These are phyloP conservation scores for Linnemannia schmuckeri DNA, from an alignment of 192 early-diverging fungal genomes.

Conservation along the genomic window DNA sequence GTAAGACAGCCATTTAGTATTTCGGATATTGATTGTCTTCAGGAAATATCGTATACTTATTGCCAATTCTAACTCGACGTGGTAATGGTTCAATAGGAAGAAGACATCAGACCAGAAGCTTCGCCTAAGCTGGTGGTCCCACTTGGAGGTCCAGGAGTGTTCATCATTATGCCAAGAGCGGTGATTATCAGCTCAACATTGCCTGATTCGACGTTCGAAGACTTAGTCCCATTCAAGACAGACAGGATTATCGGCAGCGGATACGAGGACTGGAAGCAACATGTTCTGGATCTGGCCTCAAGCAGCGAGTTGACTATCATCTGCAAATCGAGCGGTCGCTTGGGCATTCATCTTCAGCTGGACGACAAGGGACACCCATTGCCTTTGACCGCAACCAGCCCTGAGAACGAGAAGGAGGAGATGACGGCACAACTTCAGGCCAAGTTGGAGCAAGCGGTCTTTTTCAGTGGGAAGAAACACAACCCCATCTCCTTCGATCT, in stretches of 20 bases:
- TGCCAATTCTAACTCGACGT: background rate
- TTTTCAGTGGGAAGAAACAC: slow-evolving; percentile 43
- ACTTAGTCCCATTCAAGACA: slow-evolving; percentile 40
- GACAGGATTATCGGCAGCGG: slow-evolving; percentile 50
- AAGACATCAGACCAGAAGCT: slow-evolving; percentile 44
- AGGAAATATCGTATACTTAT: no score
- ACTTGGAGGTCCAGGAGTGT: slow-evolving; percentile 50
- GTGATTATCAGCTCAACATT: slow-evolving; percentile 43
- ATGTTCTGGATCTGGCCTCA: slow-evolving; percentile 19
- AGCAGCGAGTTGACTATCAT: slow-evolving; percentile 39
- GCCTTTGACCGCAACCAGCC: background rate
- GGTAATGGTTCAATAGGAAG: slow-evolving; percentile 22
- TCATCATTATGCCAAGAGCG: slow-evolving; percentile 34
- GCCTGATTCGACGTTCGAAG: slow-evolving; percentile 31
- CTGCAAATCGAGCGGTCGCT: slow-evolving; percentile 40
- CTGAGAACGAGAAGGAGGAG: slow-evolving; percentile 5
- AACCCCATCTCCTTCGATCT: slow-evolving; percentile 58
- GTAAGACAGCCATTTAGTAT: slow-evolving; percentile 9
- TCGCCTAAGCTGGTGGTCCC: slow-evolving; percentile 43
- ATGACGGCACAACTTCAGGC: slow-evolving; percentile 40
- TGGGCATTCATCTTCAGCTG: slow-evolving; percentile 45
- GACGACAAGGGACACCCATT: background rate
- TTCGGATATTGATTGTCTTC: no score
- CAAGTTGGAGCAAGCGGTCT: slow-evolving; percentile 56
- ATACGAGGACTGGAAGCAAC: slow-evolving; percentile 50